Percentiles rank a stretch among this genome's conserved stretches.
Conservation (phyloP, 176 grass and related monocot genomes). For the Phoenix roebelenii region DNA sequence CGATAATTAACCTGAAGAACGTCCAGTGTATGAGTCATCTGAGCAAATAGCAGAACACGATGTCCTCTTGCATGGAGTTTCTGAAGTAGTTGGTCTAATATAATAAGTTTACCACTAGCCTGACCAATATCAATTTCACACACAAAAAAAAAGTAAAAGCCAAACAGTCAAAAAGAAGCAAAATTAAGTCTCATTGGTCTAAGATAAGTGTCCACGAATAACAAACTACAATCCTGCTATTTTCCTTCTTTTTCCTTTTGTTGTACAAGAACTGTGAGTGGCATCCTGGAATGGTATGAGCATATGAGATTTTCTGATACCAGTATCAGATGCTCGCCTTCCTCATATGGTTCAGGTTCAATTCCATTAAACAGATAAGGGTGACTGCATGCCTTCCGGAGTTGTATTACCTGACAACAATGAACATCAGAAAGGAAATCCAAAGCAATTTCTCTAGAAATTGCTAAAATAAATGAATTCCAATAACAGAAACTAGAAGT, state of each 20-base stretch:
- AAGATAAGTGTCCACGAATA: too few relatives aligned
- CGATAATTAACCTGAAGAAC: conserved; percentile 70
- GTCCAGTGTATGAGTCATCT: conserved; percentile 95
- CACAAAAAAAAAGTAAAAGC: too few relatives aligned
- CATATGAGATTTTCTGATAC: conserved; percentile 9
- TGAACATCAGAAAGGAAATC: neutral
- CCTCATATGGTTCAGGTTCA: conserved; percentile 87
- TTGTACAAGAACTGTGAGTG: too few relatives aligned
- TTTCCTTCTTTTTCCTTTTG: too few relatives aligned
- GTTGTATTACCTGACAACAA: conserved; percentile 76
- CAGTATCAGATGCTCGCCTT: conserved; percentile 71
- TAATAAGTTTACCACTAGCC: conserved; percentile 91
- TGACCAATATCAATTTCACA: conserved; percentile 20
- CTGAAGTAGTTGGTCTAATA: conserved; percentile 69
- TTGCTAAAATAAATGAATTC: too few relatives aligned
- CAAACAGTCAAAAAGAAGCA: too few relatives aligned
- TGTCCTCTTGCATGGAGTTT: conserved; percentile 61
- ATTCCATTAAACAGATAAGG: conserved; percentile 93
- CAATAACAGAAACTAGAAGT: too few relatives aligned
- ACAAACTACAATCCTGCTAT: too few relatives aligned
- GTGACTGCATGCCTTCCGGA: conserved; percentile 88
- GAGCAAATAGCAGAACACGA: conserved; percentile 90
- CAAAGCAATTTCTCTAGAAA: too few relatives aligned
- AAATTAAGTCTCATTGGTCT: too few relatives aligned
- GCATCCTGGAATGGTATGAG: too few relatives aligned